A percentile compares a stretch with the other conserved stretches of the same genome.
Conservation (phyloP, 495 filamentous ascomycete genomes). For the Elasticomyces elasticus region DNA sequence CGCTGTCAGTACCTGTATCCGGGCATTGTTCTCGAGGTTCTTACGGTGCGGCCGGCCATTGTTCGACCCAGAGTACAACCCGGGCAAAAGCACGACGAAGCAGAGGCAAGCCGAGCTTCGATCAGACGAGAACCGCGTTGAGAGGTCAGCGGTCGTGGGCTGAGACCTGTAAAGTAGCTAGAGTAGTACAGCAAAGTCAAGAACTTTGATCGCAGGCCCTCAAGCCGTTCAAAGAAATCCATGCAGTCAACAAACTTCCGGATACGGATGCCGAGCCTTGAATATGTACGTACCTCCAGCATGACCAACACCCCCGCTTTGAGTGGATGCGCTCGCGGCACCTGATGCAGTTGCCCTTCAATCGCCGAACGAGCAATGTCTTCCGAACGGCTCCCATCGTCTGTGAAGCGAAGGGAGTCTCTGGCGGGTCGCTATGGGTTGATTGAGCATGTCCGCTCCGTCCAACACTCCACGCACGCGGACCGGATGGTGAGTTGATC, state of each 20-base stretch:
- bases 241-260: background rate
- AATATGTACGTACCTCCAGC: background rate
- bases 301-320: background rate
- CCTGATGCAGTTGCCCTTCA: background rate
- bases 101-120: too few species aligned
- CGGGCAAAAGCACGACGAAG: too few species aligned
- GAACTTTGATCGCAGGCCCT: background rate
- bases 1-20: background rate
- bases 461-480: conserved; percentile 4
- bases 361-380: conserved; percentile 4
- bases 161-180: background rate
- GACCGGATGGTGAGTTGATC: conserved; percentile 7
- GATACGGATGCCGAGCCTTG: background rate
- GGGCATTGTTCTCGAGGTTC: background rate
- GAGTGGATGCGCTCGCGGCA: background rate
- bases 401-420: background rate
- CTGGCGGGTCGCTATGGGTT: background rate
- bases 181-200: too few species aligned
- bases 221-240: background rate
- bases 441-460: background rate
- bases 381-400: background rate
- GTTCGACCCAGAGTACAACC: too few species aligned
- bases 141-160: background rate
- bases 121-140: background rate
- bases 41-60: too few species aligned